phyloP scores from a whole-genome alignment of 495 filamentous ascomycete genomes.

The Trichoderma reesei region DNA sequence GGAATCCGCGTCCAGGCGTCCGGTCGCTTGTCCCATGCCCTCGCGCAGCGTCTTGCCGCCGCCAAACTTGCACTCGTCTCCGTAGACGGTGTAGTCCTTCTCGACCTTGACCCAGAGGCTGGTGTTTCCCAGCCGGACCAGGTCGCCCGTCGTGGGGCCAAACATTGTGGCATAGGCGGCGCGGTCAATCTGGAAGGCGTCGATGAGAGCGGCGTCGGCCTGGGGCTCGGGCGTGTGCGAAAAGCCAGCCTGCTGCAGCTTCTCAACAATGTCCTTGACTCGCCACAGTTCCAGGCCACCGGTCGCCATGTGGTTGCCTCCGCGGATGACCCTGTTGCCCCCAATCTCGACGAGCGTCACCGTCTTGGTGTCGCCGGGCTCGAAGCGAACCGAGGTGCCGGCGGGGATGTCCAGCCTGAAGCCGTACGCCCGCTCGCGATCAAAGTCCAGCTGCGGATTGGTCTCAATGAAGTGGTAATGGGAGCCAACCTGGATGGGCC shows the following conservation, averaged over 20 bases:
- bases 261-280: constrained; percentile 52
- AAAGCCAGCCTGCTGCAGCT: constrained; percentile 64
- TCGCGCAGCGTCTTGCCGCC: constrained; percentile 92
- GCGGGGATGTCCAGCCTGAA: constrained; percentile 84
- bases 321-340: constrained; percentile 69
- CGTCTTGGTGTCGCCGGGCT: constrained; percentile 88
- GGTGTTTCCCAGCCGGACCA: constrained; percentile 71
- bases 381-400: constrained; percentile 88
- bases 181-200: constrained; percentile 62
- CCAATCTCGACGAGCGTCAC: constrained; percentile 90
- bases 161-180: constrained; percentile 79
- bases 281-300: constrained; percentile 57
- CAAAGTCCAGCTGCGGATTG: constrained; percentile 85
- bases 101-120: constrained; percentile 91
- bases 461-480: constrained; percentile 97
- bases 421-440: constrained; percentile 75
- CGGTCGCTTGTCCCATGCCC: constrained; percentile 91
- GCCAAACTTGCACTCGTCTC: constrained; percentile 93
- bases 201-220: constrained; percentile 40
- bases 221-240: constrained; percentile 59
- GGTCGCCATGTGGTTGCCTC: constrained; percentile 71
- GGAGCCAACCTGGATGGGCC: constrained; percentile 87
- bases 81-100: constrained; percentile 74
- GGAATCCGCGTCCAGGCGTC: constrained; percentile 55
- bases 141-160: constrained; percentile 82